Evolutionary conservation across 768 basidiomycete species (phyloP).

Genomic region (Mycena pura): DNA sequence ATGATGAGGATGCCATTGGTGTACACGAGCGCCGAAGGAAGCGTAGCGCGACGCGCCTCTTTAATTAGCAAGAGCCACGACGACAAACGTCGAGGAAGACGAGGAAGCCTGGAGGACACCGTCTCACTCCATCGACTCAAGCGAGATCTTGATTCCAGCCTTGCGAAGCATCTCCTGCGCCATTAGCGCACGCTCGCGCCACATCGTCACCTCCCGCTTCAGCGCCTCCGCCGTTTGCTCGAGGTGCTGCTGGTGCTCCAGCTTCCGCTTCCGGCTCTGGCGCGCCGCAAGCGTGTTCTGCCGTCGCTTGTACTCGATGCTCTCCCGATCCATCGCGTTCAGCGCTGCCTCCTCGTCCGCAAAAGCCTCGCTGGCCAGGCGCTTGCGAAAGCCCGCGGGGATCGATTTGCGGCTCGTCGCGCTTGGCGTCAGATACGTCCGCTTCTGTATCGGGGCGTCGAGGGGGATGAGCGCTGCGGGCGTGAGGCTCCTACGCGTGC

Average conservation of each 20-base stretch:
- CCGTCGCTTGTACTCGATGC: conserved; percentile 68
- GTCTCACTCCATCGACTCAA: too few relatives aligned
- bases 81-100: too few relatives aligned
- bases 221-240: conserved; percentile 49
- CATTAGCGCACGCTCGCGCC: too few relatives aligned
- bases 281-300: conserved; percentile 75
- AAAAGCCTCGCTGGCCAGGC: conserved; percentile 45
- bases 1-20: too few relatives aligned
- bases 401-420: conserved; percentile 64
- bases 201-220: too few relatives aligned
- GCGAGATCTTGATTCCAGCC: too few relatives aligned
- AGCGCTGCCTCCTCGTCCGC: conserved; percentile 38
- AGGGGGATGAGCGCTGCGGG: conserved; percentile 54
- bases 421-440: conserved; percentile 60
- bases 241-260: conserved; percentile 61
- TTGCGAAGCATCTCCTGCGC: too few relatives aligned
- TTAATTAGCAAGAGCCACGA: too few relatives aligned
- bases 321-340: conserved; percentile 45
- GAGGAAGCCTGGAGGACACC: too few relatives aligned
- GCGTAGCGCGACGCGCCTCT: too few relatives aligned
- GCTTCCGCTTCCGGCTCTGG: conserved; percentile 66
- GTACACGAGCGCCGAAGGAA: too few relatives aligned
- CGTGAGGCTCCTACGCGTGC: conserved; percentile 60
- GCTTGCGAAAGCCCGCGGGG: conserved; percentile 55
- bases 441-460: conserved; percentile 63